Evolutionary conservation across 169 alveolate genomes (phyloP), one percentile per base, ranked within the genome.

Genomic region (Babesia gibsoni): DNA sequence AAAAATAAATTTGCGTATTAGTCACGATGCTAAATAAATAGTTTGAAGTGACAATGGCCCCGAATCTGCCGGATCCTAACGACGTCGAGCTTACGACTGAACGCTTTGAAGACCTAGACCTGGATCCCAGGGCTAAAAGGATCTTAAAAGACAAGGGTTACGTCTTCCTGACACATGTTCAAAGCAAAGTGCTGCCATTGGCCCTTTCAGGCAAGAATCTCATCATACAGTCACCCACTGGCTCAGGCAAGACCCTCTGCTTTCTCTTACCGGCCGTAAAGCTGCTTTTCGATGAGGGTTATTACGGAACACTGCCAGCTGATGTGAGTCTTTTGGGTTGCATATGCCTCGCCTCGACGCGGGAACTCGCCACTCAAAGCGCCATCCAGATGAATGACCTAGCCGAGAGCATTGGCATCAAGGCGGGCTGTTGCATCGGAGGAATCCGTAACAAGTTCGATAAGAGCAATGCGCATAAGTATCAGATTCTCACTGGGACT

Each of bases 181-280:
- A 94, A 65, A 84, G 90, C 50, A 92, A 89, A 14, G 96, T 88
- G 4, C 88, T 94, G 41, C 97, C 97, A n/a, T 58, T 89, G 30
- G 97, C 97, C n/a, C 87, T 94, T 42, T 57, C 84, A 10, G 96
- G 97, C 39, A 82, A 89, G 61, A 73, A 83, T 67, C 75, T 94
- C 32, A 84, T 94, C 58, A 95, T 90, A 25, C 93, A 86, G 72
- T 94, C 97, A 4, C 94, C 93, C 73, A 94, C 97, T 12, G 97
- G 96, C 3, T 90, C 95, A n/a, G 97, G 97, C 18, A 94, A 94
- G 66, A 94, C 97, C 14, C 89, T 92, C 12, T 96, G 96, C 4
- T 94, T 92, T 80, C 88, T 94, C 29, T 66, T 94, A 18, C 97
- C 97, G 36, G 83, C 83, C 5, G 79, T 79, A 23, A 69, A 79